A percentile compares a stretch with the other conserved stretches of the same genome.
Conservation (phyloP, 306 rosid genomes). For the Malus sieversii region DNA sequence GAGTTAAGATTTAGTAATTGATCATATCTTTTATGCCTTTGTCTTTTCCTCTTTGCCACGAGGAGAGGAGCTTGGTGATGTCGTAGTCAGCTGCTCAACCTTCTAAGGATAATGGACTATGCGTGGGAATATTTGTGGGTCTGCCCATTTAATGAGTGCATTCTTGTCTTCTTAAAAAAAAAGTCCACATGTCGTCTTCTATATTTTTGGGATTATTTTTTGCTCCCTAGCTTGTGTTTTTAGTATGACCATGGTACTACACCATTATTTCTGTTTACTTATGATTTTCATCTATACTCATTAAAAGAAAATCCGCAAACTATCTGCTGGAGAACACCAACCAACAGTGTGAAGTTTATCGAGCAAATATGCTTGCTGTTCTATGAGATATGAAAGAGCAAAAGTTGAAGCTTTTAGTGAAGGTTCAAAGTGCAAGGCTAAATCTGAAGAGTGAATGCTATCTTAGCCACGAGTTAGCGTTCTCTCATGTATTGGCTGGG, state of each 20-base stretch:
- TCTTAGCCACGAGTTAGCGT: background rate
- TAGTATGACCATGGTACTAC: background rate
- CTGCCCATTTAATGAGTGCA: no score
- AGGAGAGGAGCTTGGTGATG: no score
- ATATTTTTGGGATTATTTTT: no score
- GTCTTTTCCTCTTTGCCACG: no score
- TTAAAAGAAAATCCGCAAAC: slow-evolving; percentile 57
- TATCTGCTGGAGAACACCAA: slow-evolving; percentile 59
- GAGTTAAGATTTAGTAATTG: no score
- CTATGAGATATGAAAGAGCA: slow-evolving; percentile 91
- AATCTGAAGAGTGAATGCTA: slow-evolving; percentile 64
- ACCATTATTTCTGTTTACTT: slow-evolving; percentile 9
- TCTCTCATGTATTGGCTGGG: background rate
- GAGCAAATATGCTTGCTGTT: slow-evolving; percentile 70
- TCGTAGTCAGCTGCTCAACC: no score
- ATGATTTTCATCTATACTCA: slow-evolving; percentile 10
- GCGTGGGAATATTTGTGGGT: no score
- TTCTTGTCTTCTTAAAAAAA: no score
- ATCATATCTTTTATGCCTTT: no score
- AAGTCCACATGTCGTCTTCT: no score
- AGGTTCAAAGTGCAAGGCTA: slow-evolving; percentile 88
- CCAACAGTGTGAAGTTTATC: slow-evolving; percentile 78
- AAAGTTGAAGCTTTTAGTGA: slow-evolving; percentile 74
- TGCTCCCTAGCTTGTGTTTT: background rate
- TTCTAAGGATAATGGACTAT: no score